phyloP scores from a whole-genome alignment of 1,139 yeast species.

The Pichia sp. region DNA sequence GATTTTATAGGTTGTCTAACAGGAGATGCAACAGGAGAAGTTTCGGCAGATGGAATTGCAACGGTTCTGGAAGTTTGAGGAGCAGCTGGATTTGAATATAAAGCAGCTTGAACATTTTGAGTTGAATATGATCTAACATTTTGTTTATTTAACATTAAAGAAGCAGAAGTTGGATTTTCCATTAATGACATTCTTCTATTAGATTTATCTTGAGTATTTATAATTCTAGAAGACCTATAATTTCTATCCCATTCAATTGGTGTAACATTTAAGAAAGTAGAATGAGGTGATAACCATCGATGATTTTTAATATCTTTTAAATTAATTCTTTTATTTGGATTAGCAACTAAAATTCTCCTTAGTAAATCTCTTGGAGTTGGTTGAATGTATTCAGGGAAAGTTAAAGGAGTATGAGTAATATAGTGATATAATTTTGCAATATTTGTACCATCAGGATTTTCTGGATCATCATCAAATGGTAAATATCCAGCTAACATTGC shows the following conservation, averaged over 20 bases:
- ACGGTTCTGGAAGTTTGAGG: constrained; percentile 53
- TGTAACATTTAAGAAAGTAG: constrained; percentile 71
- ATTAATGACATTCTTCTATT: constrained; percentile 36
- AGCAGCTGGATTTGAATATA: constrained; percentile 42
- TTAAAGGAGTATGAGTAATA: constrained; percentile 83
- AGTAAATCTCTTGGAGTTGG: constrained; percentile 89
- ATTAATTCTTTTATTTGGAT: constrained; percentile 72
- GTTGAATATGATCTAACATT: constrained; percentile 42
- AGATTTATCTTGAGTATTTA: constrained; percentile 26
- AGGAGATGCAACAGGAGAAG: constrained; percentile 27
- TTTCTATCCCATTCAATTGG: constrained; percentile 86
- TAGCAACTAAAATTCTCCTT: constrained; percentile 76
- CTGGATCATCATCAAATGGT: constrained; percentile 97
- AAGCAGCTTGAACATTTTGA: constrained; percentile 34
- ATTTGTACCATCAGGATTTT: constrained; percentile 93
- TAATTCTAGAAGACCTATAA: constrained; percentile 30
- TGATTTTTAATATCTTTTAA: constrained; percentile 70
- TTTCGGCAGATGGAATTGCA: constrained; percentile 36
- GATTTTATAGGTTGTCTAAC: constrained; percentile 8
- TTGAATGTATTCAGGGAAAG: constrained; percentile 90
- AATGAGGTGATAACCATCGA: constrained; percentile 81
- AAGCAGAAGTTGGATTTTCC: constrained; percentile 35
- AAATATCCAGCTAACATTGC: constrained; percentile 97
- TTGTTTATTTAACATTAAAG: constrained; percentile 28
- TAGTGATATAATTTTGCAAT: constrained; percentile 86